Conservation (phyloP, 495 filamentous ascomycete species). For the Xylaria castorea region DNA sequence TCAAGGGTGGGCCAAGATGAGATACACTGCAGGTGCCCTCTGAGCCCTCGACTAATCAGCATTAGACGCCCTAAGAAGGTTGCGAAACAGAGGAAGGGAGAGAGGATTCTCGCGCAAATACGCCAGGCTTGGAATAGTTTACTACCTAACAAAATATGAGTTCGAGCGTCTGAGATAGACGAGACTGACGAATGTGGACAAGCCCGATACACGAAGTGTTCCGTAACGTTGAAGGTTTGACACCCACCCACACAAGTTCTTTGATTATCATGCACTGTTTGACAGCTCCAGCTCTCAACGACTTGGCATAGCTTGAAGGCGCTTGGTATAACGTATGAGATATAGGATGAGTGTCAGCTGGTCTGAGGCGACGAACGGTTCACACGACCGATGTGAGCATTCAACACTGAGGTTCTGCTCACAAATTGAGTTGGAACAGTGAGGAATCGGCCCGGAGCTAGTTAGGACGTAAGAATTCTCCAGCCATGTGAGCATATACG, state of each 20-base stretch:
- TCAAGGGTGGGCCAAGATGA: slow-evolving; percentile 11
- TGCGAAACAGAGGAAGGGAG: slow-evolving; percentile 6
- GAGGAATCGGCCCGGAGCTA: not conserved
- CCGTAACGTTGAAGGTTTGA: slow-evolving; percentile 19
- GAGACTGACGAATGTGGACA: slow-evolving; percentile 17
- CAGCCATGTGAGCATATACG: not conserved
- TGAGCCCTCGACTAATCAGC: not conserved
- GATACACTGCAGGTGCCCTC: not conserved
- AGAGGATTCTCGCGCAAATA: slow-evolving; percentile 11
- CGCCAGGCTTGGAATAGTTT: not conserved
- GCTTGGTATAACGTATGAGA: not conserved
- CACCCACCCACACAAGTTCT: slow-evolving; percentile 3
- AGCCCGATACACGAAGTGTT: slow-evolving; percentile 25
- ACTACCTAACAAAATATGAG: slow-evolving; percentile 3
- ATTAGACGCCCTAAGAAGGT: slow-evolving; percentile 14
- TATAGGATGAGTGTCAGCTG: not conserved
- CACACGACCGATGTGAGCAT: not conserved
- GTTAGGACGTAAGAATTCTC: not conserved
- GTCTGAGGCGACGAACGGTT: not conserved
- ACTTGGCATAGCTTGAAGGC: slow-evolving; percentile 2
- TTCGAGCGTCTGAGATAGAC: slow-evolving; percentile 10
- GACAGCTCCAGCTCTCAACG: not conserved
- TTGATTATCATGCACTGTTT: slow-evolving; percentile 18
- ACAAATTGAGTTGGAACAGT: not conserved
- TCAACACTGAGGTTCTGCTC: not conserved